These are phyloP conservation scores for Hanseniaspora uvarum DNA, from an alignment of 1,139 yeast species.

Conservation along the genomic window DNA sequence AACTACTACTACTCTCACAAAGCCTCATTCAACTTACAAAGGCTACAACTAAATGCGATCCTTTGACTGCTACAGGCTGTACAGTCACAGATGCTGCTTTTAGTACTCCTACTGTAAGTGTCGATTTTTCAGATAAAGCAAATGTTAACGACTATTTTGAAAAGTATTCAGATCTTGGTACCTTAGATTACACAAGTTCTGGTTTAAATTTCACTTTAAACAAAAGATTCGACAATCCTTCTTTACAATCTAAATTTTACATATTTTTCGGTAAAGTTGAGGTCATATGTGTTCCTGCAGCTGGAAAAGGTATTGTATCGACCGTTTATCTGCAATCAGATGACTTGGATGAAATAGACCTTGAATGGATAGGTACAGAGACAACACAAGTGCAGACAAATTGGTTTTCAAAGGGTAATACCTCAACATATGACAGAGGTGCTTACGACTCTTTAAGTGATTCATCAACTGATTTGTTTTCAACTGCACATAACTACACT, in stretches of 20 bases:
- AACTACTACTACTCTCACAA: background rate
- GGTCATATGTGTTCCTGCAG: conserved; percentile 58
- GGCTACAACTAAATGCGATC: conserved; percentile 35
- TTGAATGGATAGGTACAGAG: conserved; percentile 78
- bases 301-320: conserved; percentile 68
- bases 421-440: conserved; percentile 70
- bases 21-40: conserved; percentile 1
- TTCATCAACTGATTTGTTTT: conserved; percentile 34
- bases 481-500: conserved; percentile 51
- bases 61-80: conserved; percentile 29
- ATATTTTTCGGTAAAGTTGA: conserved; percentile 81
- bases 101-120: background rate
- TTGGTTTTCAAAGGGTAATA: conserved; percentile 70
- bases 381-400: conserved; percentile 64
- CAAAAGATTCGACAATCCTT: conserved; percentile 62
- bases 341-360: conserved; percentile 75
- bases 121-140: conserved; percentile 7
- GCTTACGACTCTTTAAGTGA: conserved; percentile 39
- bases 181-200: conserved; percentile 27
- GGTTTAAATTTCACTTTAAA: conserved; percentile 56
- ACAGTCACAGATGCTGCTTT: conserved; percentile 11
- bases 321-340: conserved; percentile 76
- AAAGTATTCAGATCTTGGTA: conserved; percentile 10
- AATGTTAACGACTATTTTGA: conserved; percentile 4
- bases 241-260: conserved; percentile 63